Evolutionary conservation across 1,139 yeast genomes (phyloP).

Genomic region (Lodderomyces metapsilosis): DNA sequence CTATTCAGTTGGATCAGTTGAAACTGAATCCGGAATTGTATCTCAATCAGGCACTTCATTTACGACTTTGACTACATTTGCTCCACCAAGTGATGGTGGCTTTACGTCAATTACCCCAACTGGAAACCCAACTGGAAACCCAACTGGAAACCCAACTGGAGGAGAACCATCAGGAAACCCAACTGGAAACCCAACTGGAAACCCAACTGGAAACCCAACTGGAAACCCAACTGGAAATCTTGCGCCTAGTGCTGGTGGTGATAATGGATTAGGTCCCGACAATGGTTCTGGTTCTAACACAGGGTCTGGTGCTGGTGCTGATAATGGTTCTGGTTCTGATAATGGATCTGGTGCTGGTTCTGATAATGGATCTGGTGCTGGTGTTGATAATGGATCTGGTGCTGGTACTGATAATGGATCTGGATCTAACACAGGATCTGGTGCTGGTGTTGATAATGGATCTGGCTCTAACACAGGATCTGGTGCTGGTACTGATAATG

Average conservation of each 20-base stretch:
- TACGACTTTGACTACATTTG: too few relatives aligned
- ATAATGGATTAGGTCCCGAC: too few relatives aligned
- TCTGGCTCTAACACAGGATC: not conserved
- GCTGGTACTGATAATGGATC: not conserved
- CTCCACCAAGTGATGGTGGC: not conserved
- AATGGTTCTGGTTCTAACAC: too few relatives aligned
- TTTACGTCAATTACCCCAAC: not conserved
- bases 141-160: not conserved
- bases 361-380: too few relatives aligned
- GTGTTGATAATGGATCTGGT: too few relatives aligned
- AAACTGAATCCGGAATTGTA: slow-evolving; percentile 2
- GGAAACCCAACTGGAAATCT: slow-evolving; percentile 1
- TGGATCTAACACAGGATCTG: not conserved
- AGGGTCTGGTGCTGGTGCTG: too few relatives aligned
- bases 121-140: not conserved
- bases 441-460: too few relatives aligned
- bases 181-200: not conserved
- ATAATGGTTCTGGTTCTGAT: too few relatives aligned
- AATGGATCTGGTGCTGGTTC: too few relatives aligned
- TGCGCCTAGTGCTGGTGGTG: too few relatives aligned
- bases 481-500: not conserved
- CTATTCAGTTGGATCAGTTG: slow-evolving; percentile 16
- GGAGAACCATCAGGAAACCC: not conserved
- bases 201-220: slow-evolving; percentile 1
- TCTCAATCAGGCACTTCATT: too few relatives aligned